These are phyloP conservation scores for Dalechampia spathulata DNA, from an alignment of 441 rosid genomes.

Conservation along the genomic window DNA sequence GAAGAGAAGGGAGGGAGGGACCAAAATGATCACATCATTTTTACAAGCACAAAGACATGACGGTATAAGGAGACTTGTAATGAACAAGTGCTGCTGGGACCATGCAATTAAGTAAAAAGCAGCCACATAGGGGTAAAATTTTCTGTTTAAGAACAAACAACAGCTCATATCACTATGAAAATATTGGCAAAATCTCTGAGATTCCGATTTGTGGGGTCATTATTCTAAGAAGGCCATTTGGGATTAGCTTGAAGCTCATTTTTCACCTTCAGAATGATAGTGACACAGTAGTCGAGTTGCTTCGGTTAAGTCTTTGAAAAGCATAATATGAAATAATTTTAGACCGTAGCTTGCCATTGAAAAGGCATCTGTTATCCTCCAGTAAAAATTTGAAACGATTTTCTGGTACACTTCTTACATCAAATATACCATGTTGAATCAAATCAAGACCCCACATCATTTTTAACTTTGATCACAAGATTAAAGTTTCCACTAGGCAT, in stretches of 20 bases:
- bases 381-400: too few relatives aligned
- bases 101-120: slow-evolving; percentile 1
- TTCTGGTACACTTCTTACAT: too few relatives aligned
- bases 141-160: slow-evolving; percentile 15
- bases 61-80: not conserved
- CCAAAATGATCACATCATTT: not conserved
- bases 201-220: slow-evolving; percentile 46
- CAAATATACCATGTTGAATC: too few relatives aligned
- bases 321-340: too few relatives aligned
- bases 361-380: too few relatives aligned
- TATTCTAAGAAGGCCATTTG: slow-evolving; percentile 2
- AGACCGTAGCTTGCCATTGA: too few relatives aligned
- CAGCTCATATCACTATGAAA: slow-evolving; percentile 11
- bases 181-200: slow-evolving; percentile 26
- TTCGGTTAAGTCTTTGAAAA: too few relatives aligned
- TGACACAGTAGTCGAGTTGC: too few relatives aligned
- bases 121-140: not conserved
- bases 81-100: slow-evolving; percentile 8
- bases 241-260: not conserved
- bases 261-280: not conserved
- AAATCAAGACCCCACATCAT: too few relatives aligned
- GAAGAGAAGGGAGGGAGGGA: not conserved
- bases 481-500: too few relatives aligned
- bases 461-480: too few relatives aligned
- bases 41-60: not conserved